phyloP scores from a whole-genome alignment of 768 basidiomycete species.

The Kwoniella dendrophila region DNA sequence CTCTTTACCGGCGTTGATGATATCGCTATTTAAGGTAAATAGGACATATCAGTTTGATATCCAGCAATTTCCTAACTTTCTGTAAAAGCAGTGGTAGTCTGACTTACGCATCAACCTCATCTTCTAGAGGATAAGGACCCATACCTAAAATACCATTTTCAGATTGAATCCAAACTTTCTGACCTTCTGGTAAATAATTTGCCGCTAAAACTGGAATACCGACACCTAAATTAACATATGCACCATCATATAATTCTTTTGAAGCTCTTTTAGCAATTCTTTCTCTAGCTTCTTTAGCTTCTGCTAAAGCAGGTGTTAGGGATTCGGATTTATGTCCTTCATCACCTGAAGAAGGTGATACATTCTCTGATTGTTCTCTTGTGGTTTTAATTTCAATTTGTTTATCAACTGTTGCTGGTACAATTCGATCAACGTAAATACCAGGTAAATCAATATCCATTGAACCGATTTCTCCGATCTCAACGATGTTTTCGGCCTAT shows the following conservation, averaged over 20 bases:
- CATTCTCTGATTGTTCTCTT: slow-evolving; percentile 31
- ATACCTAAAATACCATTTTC: slow-evolving; percentile 59
- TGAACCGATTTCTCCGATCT: slow-evolving; percentile 49
- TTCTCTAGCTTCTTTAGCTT: slow-evolving; percentile 19
- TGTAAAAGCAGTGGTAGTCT: background rate
- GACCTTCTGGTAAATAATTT: slow-evolving; percentile 54
- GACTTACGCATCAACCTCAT: slow-evolving; percentile 55
- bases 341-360: slow-evolving; percentile 18
- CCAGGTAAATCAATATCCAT: slow-evolving; percentile 53
- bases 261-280: slow-evolving; percentile 51
- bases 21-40: slow-evolving; percentile 35
- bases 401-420: slow-evolving; percentile 49
- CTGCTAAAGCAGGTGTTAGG: slow-evolving; percentile 1
- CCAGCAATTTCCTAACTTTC: background rate
- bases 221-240: slow-evolving; percentile 58
- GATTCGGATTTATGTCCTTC: slow-evolving; percentile 11
- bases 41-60: background rate
- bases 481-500: slow-evolving; percentile 54
- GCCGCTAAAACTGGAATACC: slow-evolving; percentile 58
- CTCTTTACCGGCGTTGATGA: slow-evolving; percentile 55
- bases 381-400: slow-evolving; percentile 51
- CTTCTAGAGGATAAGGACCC: slow-evolving; percentile 57
- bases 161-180: slow-evolving; percentile 57
- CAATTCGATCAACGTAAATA: slow-evolving; percentile 53
- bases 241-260: slow-evolving; percentile 52